Percentiles rank a stretch among this genome's conserved stretches.
Conservation (phyloP, 2,329 filamentous ascomycete species). For the Trichoderma afroharzianum region DNA sequence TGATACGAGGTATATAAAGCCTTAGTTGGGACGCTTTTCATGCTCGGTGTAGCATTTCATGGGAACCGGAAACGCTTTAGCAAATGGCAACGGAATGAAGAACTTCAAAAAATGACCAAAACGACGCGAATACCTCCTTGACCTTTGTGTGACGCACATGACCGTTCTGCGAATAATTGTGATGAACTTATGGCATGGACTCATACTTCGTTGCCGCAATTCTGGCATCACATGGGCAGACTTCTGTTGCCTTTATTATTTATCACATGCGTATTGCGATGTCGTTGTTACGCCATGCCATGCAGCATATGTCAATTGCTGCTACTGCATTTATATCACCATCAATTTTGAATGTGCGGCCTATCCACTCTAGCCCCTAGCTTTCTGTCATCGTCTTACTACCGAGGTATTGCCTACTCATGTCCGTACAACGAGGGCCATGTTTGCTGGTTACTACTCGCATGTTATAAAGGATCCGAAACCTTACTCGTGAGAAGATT, state of each 20-base stretch:
- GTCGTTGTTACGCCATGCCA: not conserved
- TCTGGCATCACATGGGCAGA: not conserved
- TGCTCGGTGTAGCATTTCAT: conserved; percentile 38
- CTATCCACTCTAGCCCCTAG: not conserved
- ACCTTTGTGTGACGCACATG: conserved; percentile 3
- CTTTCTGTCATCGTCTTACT: not conserved
- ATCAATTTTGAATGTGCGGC: not conserved
- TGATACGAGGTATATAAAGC: conserved; percentile 34
- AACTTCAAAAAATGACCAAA: conserved; percentile 28
- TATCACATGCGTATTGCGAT: not conserved
- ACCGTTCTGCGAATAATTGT: not conserved
- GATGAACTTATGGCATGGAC: not conserved
- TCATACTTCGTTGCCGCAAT: not conserved
- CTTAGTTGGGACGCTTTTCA: conserved; percentile 40
- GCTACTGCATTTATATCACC: not conserved
- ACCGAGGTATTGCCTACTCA: not conserved
- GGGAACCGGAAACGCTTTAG: conserved; percentile 38
- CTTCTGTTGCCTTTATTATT: not conserved
- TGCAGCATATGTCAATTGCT: not conserved
- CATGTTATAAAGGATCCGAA: not conserved
- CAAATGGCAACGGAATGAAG: conserved; percentile 40
- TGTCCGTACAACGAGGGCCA: not conserved
- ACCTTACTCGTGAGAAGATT: not conserved
- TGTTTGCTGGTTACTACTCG: not conserved
- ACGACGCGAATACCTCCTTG: not conserved